phyloP scores from a whole-genome alignment of 139 green algal species.

The Tetradesmus obliquus region DNA sequence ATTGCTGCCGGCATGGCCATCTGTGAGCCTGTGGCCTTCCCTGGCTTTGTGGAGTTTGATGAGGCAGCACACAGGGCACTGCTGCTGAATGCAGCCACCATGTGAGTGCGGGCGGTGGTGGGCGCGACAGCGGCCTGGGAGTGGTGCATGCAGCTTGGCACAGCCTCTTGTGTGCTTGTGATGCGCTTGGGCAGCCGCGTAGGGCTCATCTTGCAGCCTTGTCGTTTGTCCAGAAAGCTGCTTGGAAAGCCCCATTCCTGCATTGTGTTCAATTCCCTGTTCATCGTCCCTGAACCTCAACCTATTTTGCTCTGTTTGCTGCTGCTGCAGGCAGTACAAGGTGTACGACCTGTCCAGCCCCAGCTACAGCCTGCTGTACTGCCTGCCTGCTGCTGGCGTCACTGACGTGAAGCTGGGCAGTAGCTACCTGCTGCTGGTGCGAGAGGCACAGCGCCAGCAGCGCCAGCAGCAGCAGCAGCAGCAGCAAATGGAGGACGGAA shows the following conservation, averaged over 20 bases:
- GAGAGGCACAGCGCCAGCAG: neutral
- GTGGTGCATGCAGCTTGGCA: no score
- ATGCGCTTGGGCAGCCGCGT: no score
- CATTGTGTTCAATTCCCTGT: no score
- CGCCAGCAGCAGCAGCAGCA: neutral
- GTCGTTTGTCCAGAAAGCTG: no score
- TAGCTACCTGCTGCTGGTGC: neutral
- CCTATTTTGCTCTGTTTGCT: no score
- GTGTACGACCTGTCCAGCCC: constrained; percentile 8
- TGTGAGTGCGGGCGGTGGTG: neutral
- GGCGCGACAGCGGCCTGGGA: no score
- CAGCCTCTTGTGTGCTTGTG: no score
- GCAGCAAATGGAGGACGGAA: neutral
- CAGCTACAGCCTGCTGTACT: constrained; percentile 22
- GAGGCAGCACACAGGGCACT: neutral
- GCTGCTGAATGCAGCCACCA: constrained; percentile 9
- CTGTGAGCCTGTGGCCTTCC: constrained; percentile 1
- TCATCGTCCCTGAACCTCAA: no score
- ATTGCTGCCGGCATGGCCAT: constrained; percentile 6
- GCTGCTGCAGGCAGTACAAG: constrained; percentile 38
- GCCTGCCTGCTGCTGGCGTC: constrained; percentile 19
- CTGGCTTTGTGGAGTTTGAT: constrained; percentile 36
- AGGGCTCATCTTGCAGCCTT: no score
- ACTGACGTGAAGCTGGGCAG: constrained; percentile 21
- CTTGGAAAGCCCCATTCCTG: no score